These are phyloP conservation scores for Leavenworthia alabamica DNA, from an alignment of 345 rosid species.

Conservation along the genomic window DNA sequence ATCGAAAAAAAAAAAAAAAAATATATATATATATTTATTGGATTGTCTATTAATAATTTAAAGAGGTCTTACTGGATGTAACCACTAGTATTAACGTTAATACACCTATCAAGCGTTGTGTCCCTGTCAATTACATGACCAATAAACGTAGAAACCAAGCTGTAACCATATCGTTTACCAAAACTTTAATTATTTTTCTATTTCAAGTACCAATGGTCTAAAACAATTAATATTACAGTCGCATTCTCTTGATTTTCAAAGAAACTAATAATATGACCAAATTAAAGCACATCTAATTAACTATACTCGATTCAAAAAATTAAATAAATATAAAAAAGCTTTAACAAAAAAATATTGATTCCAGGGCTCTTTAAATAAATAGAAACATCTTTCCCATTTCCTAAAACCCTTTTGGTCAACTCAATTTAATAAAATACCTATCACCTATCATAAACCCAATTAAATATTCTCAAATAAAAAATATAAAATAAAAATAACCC, in stretches of 20 bases:
- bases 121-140: neutral
- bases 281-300: neutral
- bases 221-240: neutral
- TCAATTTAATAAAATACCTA: slow-evolving; percentile 15
- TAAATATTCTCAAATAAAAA: neutral
- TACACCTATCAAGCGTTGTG: neutral
- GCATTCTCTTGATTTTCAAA: neutral
- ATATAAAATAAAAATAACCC: neutral
- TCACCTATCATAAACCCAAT: slow-evolving; percentile 2
- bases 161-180: neutral
- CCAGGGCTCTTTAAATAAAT: neutral
- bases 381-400: slow-evolving; percentile 17
- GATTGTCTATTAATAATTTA: too few relatives aligned
- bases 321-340: neutral
- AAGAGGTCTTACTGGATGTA: too few relatives aligned
- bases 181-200: neutral
- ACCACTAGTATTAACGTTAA: too few relatives aligned
- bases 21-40: too few relatives aligned
- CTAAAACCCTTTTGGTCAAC: slow-evolving; percentile 21
- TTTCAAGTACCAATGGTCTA: neutral
- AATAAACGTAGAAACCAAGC: neutral
- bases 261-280: neutral
- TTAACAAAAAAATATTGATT: too few relatives aligned
- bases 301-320: neutral
- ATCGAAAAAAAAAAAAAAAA: too few relatives aligned